A percentile compares a stretch with the other conserved stretches of the same genome.
Conservation (phyloP, 2,329 filamentous ascomycete genomes). For the Neofusicoccum sp. region DNA sequence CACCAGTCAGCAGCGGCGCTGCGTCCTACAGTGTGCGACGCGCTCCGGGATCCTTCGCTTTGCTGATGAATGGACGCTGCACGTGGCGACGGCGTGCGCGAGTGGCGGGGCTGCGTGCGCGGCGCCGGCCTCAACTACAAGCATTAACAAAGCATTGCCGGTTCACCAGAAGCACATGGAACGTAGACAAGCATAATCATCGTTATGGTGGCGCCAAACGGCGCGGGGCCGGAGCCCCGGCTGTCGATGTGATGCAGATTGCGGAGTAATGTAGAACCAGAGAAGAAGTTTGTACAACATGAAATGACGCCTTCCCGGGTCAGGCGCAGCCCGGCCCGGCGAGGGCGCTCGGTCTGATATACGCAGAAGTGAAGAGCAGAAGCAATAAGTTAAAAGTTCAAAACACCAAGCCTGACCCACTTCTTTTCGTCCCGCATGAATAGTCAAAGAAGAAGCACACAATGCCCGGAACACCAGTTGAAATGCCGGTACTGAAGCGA, state of each 20-base stretch:
- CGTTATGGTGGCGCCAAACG: conserved; percentile 8
- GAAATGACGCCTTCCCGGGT: neutral
- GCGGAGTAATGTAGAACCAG: neutral
- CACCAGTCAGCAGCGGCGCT: neutral
- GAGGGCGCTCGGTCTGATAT: neutral
- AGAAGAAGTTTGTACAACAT: conserved; percentile 8
- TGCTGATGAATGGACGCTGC: no score
- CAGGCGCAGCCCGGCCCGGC: neutral
- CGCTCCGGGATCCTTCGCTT: no score
- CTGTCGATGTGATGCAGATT: conserved; percentile 14
- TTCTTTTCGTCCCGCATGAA: conserved; percentile 15
- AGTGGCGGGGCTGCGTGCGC: no score
- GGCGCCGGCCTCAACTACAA: no score
- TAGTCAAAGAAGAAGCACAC: conserved; percentile 1
- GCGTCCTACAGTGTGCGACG: neutral
- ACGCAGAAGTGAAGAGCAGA: neutral
- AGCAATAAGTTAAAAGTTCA: neutral
- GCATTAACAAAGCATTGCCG: neutral
- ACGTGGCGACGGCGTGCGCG: no score
- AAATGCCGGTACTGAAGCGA: neutral
- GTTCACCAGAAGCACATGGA: neutral
- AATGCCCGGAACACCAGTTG: conserved; percentile 3
- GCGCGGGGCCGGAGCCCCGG: neutral
- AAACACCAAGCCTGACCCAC: conserved; percentile 8
- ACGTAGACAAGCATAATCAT: conserved; percentile 6